phyloP scores from a whole-genome alignment of 2,329 filamentous ascomycete species.

The Fusarium chlamydosporum region DNA sequence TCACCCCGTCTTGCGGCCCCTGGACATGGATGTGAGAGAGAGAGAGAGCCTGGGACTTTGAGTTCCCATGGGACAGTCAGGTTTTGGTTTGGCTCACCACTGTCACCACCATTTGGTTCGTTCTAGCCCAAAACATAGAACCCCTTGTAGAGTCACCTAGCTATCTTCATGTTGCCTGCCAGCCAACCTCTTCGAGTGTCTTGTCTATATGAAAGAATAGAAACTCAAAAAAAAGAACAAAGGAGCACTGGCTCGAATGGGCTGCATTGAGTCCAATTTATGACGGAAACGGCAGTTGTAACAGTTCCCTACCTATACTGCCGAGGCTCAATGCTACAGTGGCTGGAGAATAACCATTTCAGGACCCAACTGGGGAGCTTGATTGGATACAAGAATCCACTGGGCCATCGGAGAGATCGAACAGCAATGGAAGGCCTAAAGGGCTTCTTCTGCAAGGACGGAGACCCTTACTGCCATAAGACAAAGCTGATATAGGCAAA shows the following conservation, averaged over 20 bases:
- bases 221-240: not conserved
- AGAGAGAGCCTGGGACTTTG: not conserved
- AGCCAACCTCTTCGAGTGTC: not conserved
- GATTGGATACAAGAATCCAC: conserved; percentile 8
- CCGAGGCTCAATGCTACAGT: conserved; percentile 1
- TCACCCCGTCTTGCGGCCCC: conserved; percentile 38
- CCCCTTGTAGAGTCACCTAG: conserved; percentile 19
- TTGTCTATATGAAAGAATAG: not conserved
- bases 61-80: too few species aligned
- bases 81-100: conserved; percentile 39
- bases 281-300: conserved; percentile 27
- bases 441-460: conserved; percentile 39
- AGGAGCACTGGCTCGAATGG: not conserved
- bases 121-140: conserved; percentile 30
- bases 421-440: conserved; percentile 34
- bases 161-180: not conserved
- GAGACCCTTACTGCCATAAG: conserved; percentile 19
- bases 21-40: conserved; percentile 30
- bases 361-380: conserved; percentile 17
- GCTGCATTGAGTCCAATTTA: conserved; percentile 3
- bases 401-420: conserved; percentile 34
- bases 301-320: conserved; percentile 5
- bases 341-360: conserved; percentile 21
- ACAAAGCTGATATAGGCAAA: conserved; percentile 12
- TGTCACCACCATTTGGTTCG: conserved; percentile 42